Evolutionary conservation across 78 protist genomes (phyloP), one percentile per base, ranked within the genome.

Genomic region (Ministeria vibrans): DNA sequence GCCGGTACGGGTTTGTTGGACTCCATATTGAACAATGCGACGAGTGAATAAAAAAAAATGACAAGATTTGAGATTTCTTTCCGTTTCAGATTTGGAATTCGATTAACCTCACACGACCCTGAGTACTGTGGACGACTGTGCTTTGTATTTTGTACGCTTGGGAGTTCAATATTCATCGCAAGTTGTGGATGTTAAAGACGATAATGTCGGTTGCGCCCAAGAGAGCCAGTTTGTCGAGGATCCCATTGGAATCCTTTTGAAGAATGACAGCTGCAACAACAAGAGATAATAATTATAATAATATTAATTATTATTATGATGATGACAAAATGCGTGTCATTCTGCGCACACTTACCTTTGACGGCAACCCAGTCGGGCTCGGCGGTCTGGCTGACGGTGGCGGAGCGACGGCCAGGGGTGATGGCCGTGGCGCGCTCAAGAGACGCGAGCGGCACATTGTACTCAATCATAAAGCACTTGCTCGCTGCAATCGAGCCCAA

Each of bases 321-420:
- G 9, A 39, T 13, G 28, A 72, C 32, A 32, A 3, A 30, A 45
- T 27, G 7, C 41, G 7, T 46, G 7, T 13, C 7, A 46, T 46
- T 7, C 55, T 18, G 28, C 55, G 13, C 55, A 46, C 55, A 46
- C 64, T 59, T 15, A 59, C 64, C 18, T n/a, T 74, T 75, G 73
- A 87, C 91, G 61, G 91, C 91, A 38, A 83, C 71, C 84, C 84
- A 87, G 11, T 71, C 42, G 34, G 22, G 25, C 45, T 83, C 86
- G 34, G 36, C 78, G 18, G 84, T 62, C 30, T 61, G 78, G 20
- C 43, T 28, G 41, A 88, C 13, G 25, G 91, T 78, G 27, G 91
- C 87, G 46, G 91, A 79, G 30, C 3, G 1, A 49, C 68, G 43
- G 27, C 91, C 91, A 3, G 91, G 91, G 28, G 91, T 88, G 63